These are phyloP conservation scores for Macrophomina phaseolina DNA, from an alignment of 2,329 filamentous ascomycete genomes.

Conservation along the genomic window DNA sequence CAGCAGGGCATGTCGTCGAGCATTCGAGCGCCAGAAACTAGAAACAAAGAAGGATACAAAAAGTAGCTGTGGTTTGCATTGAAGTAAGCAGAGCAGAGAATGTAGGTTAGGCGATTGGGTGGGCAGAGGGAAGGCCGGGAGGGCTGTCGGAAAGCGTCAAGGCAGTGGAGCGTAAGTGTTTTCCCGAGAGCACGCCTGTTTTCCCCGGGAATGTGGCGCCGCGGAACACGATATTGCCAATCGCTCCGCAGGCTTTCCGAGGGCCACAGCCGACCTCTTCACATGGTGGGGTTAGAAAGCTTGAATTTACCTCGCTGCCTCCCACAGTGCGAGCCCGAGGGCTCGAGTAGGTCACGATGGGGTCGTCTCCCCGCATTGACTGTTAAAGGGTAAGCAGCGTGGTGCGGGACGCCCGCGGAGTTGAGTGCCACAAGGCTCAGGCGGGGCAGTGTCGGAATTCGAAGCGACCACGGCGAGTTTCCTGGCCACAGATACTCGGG, in stretches of 20 bases:
- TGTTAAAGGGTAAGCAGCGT: neutral
- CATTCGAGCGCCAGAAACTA: too few species aligned
- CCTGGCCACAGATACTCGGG: constrained; percentile 1
- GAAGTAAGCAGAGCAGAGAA: too few species aligned
- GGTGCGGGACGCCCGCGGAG: neutral
- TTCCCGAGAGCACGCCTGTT: neutral
- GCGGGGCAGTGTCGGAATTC: neutral
- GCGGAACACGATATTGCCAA: neutral
- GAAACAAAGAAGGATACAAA: too few species aligned
- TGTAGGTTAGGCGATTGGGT: too few species aligned
- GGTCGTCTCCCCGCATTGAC: neutral
- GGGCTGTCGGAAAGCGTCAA: neutral
- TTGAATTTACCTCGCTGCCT: neutral
- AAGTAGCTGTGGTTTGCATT: too few species aligned
- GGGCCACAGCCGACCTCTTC: neutral
- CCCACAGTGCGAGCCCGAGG: too few species aligned
- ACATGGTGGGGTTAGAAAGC: neutral
- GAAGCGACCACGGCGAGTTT: neutral
- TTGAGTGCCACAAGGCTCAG: neutral
- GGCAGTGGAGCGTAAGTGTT: constrained; percentile 14
- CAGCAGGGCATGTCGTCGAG: too few species aligned
- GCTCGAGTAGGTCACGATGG: neutral
- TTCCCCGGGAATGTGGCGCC: neutral
- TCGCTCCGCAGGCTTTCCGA: neutral
- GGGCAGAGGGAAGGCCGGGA: neutral